These are phyloP conservation scores for Melampsora larici-populina DNA, from an alignment of 1,284 basidiomycete genomes.

Conservation along the genomic window DNA sequence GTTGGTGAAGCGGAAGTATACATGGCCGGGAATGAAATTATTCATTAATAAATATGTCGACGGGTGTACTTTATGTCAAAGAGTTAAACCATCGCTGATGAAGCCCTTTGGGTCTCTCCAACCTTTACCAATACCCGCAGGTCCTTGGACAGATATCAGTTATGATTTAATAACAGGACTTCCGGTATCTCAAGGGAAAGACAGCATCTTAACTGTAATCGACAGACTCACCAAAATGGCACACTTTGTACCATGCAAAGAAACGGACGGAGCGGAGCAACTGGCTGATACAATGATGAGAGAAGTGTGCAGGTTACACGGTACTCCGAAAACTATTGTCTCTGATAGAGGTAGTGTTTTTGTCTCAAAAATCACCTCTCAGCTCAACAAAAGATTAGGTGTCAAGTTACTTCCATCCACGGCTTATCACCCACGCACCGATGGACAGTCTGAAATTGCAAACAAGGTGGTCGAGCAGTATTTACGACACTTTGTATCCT, in stretches of 20 bases:
- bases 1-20: background rate
- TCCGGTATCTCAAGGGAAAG: background rate
- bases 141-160: no score
- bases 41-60: background rate
- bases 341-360: conserved; percentile 2
- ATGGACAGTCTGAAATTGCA: no score
- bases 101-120: background rate
- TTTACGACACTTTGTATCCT: no score
- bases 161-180: conserved; percentile 5
- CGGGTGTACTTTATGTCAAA: background rate
- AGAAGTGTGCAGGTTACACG: background rate
- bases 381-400: background rate
- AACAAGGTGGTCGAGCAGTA: no score
- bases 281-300: background rate
- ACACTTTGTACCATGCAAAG: background rate
- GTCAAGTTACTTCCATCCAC: no score
- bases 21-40: background rate
- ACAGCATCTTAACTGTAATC: background rate
- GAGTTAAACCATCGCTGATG: background rate
- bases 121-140: background rate
- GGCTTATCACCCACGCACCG: no score
- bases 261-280: background rate
- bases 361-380: background rate
- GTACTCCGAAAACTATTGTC: no score
- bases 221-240: background rate